phyloP scores from a whole-genome alignment of 2,329 filamentous ascomycete genomes.

The Microcyclosporella mali region DNA sequence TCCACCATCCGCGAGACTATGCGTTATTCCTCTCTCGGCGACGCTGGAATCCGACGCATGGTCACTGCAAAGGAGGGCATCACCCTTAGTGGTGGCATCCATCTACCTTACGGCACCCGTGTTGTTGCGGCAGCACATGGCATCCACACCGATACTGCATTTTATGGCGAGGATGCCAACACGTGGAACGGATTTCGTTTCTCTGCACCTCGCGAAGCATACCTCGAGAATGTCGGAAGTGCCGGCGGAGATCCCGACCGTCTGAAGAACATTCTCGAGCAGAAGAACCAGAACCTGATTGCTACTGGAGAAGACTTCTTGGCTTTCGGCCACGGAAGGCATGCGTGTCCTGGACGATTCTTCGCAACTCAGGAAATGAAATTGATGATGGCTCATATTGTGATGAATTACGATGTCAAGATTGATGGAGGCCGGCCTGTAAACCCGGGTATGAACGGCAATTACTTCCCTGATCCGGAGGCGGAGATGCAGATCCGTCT shows the following conservation, averaged over 20 bases:
- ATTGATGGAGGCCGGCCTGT: slow-evolving; percentile 12
- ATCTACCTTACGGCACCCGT: slow-evolving; percentile 22
- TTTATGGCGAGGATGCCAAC: slow-evolving; percentile 17
- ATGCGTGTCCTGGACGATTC: slow-evolving; percentile 35
- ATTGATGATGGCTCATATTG: slow-evolving; percentile 37
- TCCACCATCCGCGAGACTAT: slow-evolving; percentile 27
- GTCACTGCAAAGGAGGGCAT: slow-evolving; percentile 22
- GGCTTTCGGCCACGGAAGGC: slow-evolving; percentile 3
- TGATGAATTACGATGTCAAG: slow-evolving; percentile 38
- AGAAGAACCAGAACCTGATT: slow-evolving; percentile 7
- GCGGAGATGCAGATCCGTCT: slow-evolving; percentile 12
- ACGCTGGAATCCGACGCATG: slow-evolving; percentile 18
- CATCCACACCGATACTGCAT: slow-evolving; percentile 22
- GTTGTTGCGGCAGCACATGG: slow-evolving; percentile 16
- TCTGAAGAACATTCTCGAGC: slow-evolving; percentile 3
- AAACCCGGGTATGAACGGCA: slow-evolving; percentile 14
- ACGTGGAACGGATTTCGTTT: slow-evolving; percentile 5
- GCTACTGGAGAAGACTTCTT: slow-evolving; percentile 3
- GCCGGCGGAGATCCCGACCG: slow-evolving; percentile 1
- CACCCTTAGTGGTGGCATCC: slow-evolving; percentile 18
- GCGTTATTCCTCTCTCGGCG: slow-evolving; percentile 14
- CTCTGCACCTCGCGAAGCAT: slow-evolving; percentile 1
- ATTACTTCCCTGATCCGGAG: slow-evolving; percentile 5
- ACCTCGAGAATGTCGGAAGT: slow-evolving; percentile 1
- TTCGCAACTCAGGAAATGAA: slow-evolving; percentile 42